Evolutionary conservation across 768 basidiomycete genomes (phyloP), one percentile per base, ranked within the genome.

Genomic region (Megacollybia marginata): DNA sequence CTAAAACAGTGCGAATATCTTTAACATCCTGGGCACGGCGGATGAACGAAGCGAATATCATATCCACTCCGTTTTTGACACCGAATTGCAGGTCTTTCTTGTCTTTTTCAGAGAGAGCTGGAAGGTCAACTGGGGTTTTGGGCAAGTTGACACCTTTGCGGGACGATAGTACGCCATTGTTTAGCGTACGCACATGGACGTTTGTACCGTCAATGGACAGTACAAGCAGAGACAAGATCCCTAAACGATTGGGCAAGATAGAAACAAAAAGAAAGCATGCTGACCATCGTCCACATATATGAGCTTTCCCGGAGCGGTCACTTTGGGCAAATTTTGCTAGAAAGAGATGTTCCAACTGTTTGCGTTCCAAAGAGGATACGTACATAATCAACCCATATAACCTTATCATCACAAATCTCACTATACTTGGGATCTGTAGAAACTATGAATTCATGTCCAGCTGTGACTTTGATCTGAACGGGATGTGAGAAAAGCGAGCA

Each of bases 101-200:
- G 80, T 99, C 96, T 78, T 99, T 98, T 50, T 92, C 90, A 51
- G 93, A 96, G 40, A 99, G 82, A 47, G 96, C 91, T 47, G 96
- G 96, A 47, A 99, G 84, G 70, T 99, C 96, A 60, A 99, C 96
- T 11, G 85, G 78, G 54, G 96, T 98, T 71, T 97, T 96, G 59
- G 96, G 96, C 49, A 99, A 83, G 70, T 99, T 99, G 72, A 98
- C 96, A 63, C 96, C 96, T 76, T 99, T 99, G 65, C 92, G 89
- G 48, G 94, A 97, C 46, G 89, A 90, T 58, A 99, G 85, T 36
- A 75, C 85, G 48, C 94, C 96, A 61, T 83, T 87, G 81, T 98
- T 99, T 64, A 95, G 52, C 38, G 88, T 78, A 55, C 88, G 88
- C 56, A 97, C 94, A 52, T 74, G 82, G 54, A 96, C 79, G 60